Evolutionary conservation across 352 stramenopile genomes (phyloP).

Genomic region (Globisporangium recalcitrans): DNA sequence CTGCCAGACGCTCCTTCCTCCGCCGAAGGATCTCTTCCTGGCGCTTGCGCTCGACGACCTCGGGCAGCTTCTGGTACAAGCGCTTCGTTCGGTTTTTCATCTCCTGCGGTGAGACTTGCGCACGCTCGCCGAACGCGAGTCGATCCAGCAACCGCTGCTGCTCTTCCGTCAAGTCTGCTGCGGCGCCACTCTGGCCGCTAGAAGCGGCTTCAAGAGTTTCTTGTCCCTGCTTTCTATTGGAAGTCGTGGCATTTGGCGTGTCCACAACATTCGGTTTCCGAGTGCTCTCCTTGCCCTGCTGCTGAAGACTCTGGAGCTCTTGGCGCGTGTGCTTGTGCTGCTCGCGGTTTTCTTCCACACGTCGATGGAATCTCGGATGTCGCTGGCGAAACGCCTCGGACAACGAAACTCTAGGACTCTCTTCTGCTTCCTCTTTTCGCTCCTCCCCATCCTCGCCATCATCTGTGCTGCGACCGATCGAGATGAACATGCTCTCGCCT

Average conservation of each 20-base stretch:
- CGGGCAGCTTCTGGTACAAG: slow-evolving; percentile 63
- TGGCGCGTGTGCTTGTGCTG: slow-evolving; percentile 28
- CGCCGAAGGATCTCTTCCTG: slow-evolving; percentile 65
- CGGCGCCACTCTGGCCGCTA: background rate
- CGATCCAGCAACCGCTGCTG: slow-evolving; percentile 38
- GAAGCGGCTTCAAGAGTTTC: background rate
- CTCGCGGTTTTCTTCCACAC: slow-evolving; percentile 20
- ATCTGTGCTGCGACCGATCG: background rate
- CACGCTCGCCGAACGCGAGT: slow-evolving; percentile 42
- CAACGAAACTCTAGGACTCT: slow-evolving; percentile 24
- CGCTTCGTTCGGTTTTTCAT: slow-evolving; percentile 64
- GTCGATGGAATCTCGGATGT: slow-evolving; percentile 51
- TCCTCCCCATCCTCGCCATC: slow-evolving; percentile 2
- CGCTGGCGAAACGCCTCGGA: slow-evolving; percentile 56
- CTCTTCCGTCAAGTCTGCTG: slow-evolving; percentile 6
- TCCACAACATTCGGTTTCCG: background rate
- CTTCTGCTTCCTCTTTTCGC: background rate
- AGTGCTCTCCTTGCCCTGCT: slow-evolving; percentile 12
- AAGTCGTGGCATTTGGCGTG: background rate
- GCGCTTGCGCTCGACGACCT: slow-evolving; percentile 66
- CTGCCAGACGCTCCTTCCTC: slow-evolving; percentile 55
- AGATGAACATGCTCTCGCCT: slow-evolving; percentile 9
- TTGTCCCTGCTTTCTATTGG: background rate
- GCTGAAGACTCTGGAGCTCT: slow-evolving; percentile 15
- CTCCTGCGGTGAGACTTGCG: slow-evolving; percentile 52